phyloP scores from a whole-genome alignment of 2,329 filamentous ascomycete species.

The Alternaria panax region DNA sequence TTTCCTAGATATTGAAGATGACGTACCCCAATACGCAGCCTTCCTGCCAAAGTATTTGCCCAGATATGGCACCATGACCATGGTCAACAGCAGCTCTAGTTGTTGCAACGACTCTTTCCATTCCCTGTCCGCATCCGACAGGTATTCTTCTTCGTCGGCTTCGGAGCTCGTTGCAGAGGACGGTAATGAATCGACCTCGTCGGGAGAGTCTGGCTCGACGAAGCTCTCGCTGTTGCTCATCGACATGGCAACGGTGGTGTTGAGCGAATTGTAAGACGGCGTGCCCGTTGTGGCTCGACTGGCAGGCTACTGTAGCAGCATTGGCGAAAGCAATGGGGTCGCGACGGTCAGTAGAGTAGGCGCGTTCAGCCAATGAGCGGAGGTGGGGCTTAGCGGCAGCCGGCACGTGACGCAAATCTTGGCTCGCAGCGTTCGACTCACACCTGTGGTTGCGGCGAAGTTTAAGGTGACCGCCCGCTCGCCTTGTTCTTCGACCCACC shows the following conservation, averaged over 20 bases:
- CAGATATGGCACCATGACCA: conserved; percentile 92
- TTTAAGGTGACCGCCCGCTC: conserved; percentile 3
- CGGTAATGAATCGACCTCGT: conserved; percentile 60
- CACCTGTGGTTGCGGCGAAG: conserved; percentile 23
- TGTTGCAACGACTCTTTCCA: conserved; percentile 96
- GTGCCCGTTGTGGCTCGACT: not conserved
- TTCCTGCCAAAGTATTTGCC: conserved; percentile 95
- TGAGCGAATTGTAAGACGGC: not conserved
- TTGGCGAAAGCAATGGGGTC: conserved; percentile 16
- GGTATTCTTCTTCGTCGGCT: conserved; percentile 63
- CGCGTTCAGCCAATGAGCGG: conserved; percentile 37
- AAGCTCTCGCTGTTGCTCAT: conserved; percentile 49
- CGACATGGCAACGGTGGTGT: conserved; percentile 39
- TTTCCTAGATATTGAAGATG: not conserved
- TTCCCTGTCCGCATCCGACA: conserved; percentile 89
- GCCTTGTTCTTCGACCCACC: conserved; percentile 1
- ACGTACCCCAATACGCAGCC: conserved; percentile 94
- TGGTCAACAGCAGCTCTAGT: conserved; percentile 87
- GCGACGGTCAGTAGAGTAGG: conserved; percentile 7
- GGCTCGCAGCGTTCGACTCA: conserved; percentile 28
- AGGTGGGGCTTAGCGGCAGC: conserved; percentile 29
- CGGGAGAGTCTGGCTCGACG: conserved; percentile 47
- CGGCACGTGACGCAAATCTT: conserved; percentile 30
- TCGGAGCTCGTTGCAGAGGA: conserved; percentile 61
- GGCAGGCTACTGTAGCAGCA: conserved; percentile 30